Base-by-base conservation (phyloP, 208 protist genomes). In the Phytomonas francai region DNA sequence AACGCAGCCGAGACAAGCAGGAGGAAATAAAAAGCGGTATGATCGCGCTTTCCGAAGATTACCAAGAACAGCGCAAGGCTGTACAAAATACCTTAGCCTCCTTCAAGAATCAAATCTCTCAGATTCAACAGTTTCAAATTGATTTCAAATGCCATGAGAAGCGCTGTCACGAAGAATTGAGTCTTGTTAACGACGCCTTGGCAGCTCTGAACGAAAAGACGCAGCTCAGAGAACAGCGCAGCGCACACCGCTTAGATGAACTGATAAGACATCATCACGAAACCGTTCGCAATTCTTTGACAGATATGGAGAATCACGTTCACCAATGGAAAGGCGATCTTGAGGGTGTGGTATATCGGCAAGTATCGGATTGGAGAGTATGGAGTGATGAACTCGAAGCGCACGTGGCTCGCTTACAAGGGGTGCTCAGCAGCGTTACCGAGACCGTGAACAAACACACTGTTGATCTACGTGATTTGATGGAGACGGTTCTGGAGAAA, bases 331-430 rank as follows among this genome's bases (percentile, higher is more conserved):
- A 78, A 27, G 71, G 72, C 19, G 73, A 81, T 19, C 32, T 84
- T 9, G 65, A 76, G 28, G 33, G 29, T 8, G 65, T 63, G 9
- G 14, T 85, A 9, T 76, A 76, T 3, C 39, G 67, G 28, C 61
- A 85, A 30, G 22, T 71, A 6, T 72, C 32, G 3, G 31, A 70
- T 42, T 28, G 77, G 49, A 45, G 68, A 12, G 61, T 32, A 49
- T 77, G 88, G 68, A 73, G 74, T 1, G 74, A 76, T 56, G 60
- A 57, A 22, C 59, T 88, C 22, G 79, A 81, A 31, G 63, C 59
- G 7, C 78, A 86, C 22, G 68, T 91, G 27, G 76, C 78, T 19
- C 82, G 80, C 30, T 65, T 85, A 27, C 77, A 87, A n/a, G 89
- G 84, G 0, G 63, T 67, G 63, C 34, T 92, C 34, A 62, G 74